Evolutionary conservation across 768 basidiomycete genomes (phyloP).

Genomic region (Serendipita sp.): DNA sequence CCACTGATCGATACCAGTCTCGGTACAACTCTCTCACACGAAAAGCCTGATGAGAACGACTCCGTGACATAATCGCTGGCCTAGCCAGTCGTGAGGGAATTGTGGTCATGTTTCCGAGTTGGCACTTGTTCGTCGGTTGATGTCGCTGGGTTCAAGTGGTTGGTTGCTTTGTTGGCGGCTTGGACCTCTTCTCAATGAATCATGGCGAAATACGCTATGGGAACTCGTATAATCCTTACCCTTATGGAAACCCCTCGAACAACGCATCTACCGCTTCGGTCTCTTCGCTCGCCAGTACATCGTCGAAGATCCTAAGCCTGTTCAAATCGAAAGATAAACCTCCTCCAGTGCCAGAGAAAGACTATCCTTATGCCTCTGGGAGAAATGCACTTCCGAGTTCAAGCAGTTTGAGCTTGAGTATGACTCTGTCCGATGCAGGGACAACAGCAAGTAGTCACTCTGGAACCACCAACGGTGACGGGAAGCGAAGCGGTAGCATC

Average conservation of each 20-base stretch:
- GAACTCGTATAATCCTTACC: constrained; percentile 4
- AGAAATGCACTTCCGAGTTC: neutral
- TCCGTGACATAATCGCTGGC: neutral
- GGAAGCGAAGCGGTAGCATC: neutral
- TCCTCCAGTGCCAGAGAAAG: constrained; percentile 3
- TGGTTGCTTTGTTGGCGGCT: neutral
- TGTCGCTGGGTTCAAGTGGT: neutral
- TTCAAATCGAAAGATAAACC: neutral
- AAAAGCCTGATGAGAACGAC: constrained; percentile 1
- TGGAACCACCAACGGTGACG: neutral
- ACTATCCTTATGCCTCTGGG: neutral
- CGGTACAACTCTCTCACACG: constrained; percentile 70
- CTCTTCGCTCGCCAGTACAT: constrained; percentile 5
- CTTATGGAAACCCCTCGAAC: constrained; percentile 1
- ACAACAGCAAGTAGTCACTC: constrained; percentile 1
- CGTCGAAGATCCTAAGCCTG: constrained; percentile 1
- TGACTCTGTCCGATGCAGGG: constrained; percentile 1
- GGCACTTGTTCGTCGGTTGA: neutral
- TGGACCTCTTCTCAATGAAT: neutral
- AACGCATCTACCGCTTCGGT: neutral
- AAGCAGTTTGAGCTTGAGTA: neutral
- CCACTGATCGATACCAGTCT: constrained; percentile 82
- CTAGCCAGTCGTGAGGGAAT: constrained; percentile 1
- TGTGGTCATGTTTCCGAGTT: neutral
- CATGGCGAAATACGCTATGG: neutral